Conservation (phyloP, 2,329 filamentous ascomycete genomes). For the Fusarium anthophilum region DNA sequence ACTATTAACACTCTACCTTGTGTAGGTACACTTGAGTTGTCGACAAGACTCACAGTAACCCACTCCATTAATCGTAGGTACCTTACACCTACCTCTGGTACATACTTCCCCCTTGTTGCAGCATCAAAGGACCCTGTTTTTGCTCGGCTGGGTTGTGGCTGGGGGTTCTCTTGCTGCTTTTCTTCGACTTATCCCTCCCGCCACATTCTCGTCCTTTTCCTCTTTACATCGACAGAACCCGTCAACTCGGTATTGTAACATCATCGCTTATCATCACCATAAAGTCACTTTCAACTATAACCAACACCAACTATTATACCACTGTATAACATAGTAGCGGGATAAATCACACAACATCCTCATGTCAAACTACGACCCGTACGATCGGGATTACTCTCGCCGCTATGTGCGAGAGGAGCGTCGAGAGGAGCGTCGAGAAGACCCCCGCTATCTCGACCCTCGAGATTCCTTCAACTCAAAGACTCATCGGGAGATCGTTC, state of each 20-base stretch:
- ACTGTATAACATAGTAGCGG: background rate
- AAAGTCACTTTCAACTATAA: background rate
- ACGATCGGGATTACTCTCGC: conserved; percentile 61
- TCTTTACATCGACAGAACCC: conserved; percentile 15
- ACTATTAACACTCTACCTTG: background rate
- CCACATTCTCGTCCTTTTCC: conserved; percentile 20
- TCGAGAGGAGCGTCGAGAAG: conserved; percentile 62
- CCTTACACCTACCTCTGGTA: background rate
- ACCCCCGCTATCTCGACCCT: conserved; percentile 63
- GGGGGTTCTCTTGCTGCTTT: conserved; percentile 23
- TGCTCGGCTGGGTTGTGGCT: conserved; percentile 24
- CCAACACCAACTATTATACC: background rate
- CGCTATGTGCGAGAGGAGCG: conserved; percentile 65
- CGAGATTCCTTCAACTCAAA: conserved; percentile 60
- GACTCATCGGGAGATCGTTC: conserved; percentile 63
- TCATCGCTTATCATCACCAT: background rate
- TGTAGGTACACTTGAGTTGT: background rate
- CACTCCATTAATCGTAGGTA: conserved; percentile 19
- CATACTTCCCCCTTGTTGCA: conserved; percentile 12
- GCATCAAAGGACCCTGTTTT: conserved; percentile 38
- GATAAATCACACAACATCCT: conserved; percentile 10
- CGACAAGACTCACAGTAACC: conserved; percentile 7
- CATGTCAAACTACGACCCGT: conserved; percentile 63
- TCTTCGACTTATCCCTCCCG: conserved; percentile 13
- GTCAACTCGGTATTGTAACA: background rate